Percentiles rank a stretch among this genome's conserved stretches.
Conservation (phyloP, 2,329 filamentous ascomycete species). For the Arachnomyces sp. region DNA sequence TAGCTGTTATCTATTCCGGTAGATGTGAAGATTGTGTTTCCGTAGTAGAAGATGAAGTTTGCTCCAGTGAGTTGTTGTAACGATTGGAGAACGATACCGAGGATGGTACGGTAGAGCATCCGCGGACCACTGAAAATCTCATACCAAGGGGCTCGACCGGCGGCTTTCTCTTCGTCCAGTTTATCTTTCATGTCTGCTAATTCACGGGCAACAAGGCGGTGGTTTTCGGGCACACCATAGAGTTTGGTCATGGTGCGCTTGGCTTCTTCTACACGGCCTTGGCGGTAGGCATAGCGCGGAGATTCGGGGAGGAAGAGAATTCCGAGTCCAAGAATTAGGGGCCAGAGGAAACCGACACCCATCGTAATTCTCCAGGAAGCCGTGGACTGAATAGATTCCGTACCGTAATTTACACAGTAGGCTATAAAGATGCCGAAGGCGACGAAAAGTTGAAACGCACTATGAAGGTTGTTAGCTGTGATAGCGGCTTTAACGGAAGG, state of each 20-base stretch:
- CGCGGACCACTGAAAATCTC: constrained; percentile 35
- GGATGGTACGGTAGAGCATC: constrained; percentile 34
- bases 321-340: constrained; percentile 46
- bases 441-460: constrained; percentile 42
- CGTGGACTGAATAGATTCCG: constrained; percentile 28
- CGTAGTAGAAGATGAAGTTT: constrained; percentile 51
- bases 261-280: constrained; percentile 45
- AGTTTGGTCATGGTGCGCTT: constrained; percentile 45
- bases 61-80: constrained; percentile 40
- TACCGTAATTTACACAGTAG: constrained; percentile 42
- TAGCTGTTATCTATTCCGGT: constrained; percentile 59
- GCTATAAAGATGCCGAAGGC: constrained; percentile 41
- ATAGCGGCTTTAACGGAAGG: neutral
- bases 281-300: constrained; percentile 52
- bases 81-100: constrained; percentile 36
- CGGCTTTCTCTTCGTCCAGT: constrained; percentile 44
- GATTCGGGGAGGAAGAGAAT: constrained; percentile 51
- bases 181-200: constrained; percentile 50
- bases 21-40: constrained; percentile 57
- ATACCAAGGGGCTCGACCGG: constrained; percentile 26
- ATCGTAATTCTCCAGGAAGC: constrained; percentile 44
- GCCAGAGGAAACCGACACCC: constrained; percentile 52
- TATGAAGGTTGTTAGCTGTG: constrained; percentile 9
- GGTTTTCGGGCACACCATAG: constrained; percentile 47
- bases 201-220: constrained; percentile 46